Evolutionary conservation across 495 filamentous ascomycete genomes (phyloP), one percentile per base, ranked within the genome.

Genomic region (Talaromyces trachyspermus): DNA sequence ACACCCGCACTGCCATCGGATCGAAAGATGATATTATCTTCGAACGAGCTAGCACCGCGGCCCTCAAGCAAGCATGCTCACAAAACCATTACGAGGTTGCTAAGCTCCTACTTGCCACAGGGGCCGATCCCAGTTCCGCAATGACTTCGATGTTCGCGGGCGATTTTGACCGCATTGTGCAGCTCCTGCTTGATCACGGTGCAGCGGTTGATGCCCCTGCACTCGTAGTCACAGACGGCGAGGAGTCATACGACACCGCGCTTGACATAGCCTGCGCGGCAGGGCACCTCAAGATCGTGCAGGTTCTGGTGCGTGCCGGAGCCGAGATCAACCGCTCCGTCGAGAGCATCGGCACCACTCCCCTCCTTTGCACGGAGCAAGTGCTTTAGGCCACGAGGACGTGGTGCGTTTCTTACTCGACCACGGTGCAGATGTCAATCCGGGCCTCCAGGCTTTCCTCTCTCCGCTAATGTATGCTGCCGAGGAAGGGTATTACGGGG

Each of bases 351-450:
- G 50, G 46, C 30, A 53, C 38, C 46, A 46, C 51, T 22, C 51
- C n/a, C n/a, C n/a, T n/a, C n/a, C n/a, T n/a, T n/a, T 54, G 18
- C 48, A 49, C 22, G 30, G 32, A 18, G 46, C 51, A 30, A 38
- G 29, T 25, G 17, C 7, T 23, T 2, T 2, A 7, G 47, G 39
- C 43, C 17, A 24, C 23, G 23, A 7, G 26, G 46, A 53, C n/a
- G 37, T 46, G 43, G 46, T 53, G 7, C 38, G 32, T 15, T 35
- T 53, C 9, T 24, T 53, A 12, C 40, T 53, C 5, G 22, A 46
- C 17, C 37, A 41, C 37, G 10, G 20, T 10, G 50, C 50, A 2
- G 46, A 53, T 36, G 32, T 49, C 5, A 45, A 43, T 53, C 14
- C 14, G 5, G 33, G 33, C 5, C 5, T 6, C 33, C 5, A n/a